Evolutionary conservation across 495 filamentous ascomycete species (phyloP), one percentile per base, ranked within the genome.

Genomic region (Daldinia grandis): DNA sequence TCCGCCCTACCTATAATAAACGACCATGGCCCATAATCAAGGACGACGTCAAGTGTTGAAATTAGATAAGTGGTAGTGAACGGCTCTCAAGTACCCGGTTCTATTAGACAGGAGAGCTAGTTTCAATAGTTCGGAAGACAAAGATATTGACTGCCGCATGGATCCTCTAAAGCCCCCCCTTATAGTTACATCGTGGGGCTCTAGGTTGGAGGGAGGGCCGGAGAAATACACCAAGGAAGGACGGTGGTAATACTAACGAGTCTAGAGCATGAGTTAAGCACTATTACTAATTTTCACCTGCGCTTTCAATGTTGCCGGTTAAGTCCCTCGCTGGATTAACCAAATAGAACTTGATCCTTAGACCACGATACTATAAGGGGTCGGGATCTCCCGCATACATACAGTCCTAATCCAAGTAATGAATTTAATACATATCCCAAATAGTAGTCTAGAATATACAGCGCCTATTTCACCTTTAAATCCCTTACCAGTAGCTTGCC

Each of bases 301-400:
- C 7, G 8, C 19, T 47, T 21, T 24, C 8, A 3, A 21, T 19
- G 8, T 47, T 10, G 2, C 2, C 7, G 42, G 24, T 17, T 17
- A 44, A 1, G 8, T 30, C 35, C 5, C 51, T 19, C 5, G 15
- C 30, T 21, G 12, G 28, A 37, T 19, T 1, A 56, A 5, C 15
- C 7, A 10, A 24, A 33, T 12, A 24, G 54, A 21, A 57, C 21
- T 17, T 1, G 17, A 21, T 30, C 24, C 10, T 51, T 37, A 14
- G 6, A 56, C 24, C n/a, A 15, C 49, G 19, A 17, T 17, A 51
- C 17, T 37, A 35, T 44, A 51, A 24, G 56, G 50, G 59, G 51
- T 59, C 60, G 42, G 54, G 44, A 59, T 54, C 44, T 27, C 15
- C 66, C 44, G 59, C 66, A 64, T 58, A 63, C 66, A 64, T 58